phyloP scores from a whole-genome alignment of 2,329 filamentous ascomycete species.

The Thelonectria blattea region DNA sequence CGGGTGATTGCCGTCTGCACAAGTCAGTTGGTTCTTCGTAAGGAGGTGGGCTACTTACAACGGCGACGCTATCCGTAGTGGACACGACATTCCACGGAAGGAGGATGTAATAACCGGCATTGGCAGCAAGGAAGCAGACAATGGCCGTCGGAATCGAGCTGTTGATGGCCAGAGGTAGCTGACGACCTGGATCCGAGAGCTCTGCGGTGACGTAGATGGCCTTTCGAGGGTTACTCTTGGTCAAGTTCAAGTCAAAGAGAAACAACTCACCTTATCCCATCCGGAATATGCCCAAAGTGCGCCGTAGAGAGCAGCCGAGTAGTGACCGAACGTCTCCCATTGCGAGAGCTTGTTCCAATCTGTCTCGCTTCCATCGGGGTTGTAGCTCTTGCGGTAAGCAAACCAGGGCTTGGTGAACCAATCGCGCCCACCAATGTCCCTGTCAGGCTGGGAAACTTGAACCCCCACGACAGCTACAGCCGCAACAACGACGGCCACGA shows the following conservation, averaged over 20 bases:
- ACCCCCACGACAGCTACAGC: slow-evolving; percentile 54
- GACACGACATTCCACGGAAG: slow-evolving; percentile 65
- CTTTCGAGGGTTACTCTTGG: slow-evolving; percentile 36
- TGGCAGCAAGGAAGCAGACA: slow-evolving; percentile 64
- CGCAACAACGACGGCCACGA: slow-evolving; percentile 55
- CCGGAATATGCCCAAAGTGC: slow-evolving; percentile 70
- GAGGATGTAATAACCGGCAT: slow-evolving; percentile 67
- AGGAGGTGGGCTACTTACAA: slow-evolving; percentile 50
- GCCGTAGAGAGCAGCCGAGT: slow-evolving; percentile 65
- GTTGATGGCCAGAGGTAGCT: slow-evolving; percentile 67
- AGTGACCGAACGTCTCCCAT: slow-evolving; percentile 67
- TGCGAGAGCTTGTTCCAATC: slow-evolving; percentile 55
- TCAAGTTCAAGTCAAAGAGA: neutral
- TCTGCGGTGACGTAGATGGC: slow-evolving; percentile 63
- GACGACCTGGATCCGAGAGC: slow-evolving; percentile 55
- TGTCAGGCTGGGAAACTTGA: slow-evolving; percentile 45
- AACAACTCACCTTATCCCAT: slow-evolving; percentile 64
- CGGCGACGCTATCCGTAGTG: slow-evolving; percentile 66
- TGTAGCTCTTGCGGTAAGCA: slow-evolving; percentile 53
- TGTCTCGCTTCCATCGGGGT: slow-evolving; percentile 55
- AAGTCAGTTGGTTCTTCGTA: neutral
- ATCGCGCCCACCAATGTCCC: slow-evolving; percentile 53
- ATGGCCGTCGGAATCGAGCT: slow-evolving; percentile 65
- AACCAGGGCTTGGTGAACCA: slow-evolving; percentile 64
- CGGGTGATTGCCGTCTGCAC: slow-evolving; percentile 59